Evolutionary conservation across 768 basidiomycete genomes (phyloP), one percentile per base, ranked within the genome.

Genomic region (Termitomyces sp.): DNA sequence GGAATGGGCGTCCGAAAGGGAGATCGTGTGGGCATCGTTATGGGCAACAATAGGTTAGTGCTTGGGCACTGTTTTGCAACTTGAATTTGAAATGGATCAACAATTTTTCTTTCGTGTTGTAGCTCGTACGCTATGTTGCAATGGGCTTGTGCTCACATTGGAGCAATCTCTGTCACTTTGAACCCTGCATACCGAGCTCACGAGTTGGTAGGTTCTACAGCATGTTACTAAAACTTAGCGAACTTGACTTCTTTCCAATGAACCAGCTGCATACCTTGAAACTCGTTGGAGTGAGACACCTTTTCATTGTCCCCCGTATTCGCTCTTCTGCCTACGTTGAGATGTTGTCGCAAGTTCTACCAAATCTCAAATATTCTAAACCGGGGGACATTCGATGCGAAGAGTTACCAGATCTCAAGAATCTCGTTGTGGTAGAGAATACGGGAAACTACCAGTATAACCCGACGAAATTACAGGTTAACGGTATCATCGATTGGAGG

Each of bases 101-200:
- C 15, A 11, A 2, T 6, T 46, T 38, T 30, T 42, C 4, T 26
- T 40, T 31, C 5, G 8, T 38, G 17, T 31, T 58, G 31, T 59
- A 91, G 90, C 64, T 76, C 88, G 17, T 94, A 94, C 66, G 89
- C 89, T 0, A 76, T 81, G 73, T 71, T 92, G 23, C 91, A 94
- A 63, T 92, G 89, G 91, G 91, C 91, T 3, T 89, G 87, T 57
- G 88, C 89, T n/a, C 83, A 81, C 50, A 78, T 91, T 56, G 91
- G 91, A n/a, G 90, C 88, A 12, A 83, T 92, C 53, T 70, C 92
- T 37, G 89, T 89, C 21, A 91, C 91, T 8, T 75, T 93, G 46
- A 94, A 94, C 62, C 91, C 91, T 3, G 88, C 90, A 0, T 92
- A 90, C 66, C 81, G 85, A 28, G 61, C 84, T 6, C 75, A 78